Evolutionary conservation across 2,329 filamentous ascomycete genomes (phyloP), one percentile per base, ranked within the genome.

Genomic region (Dryadomyces quercus-mongolicae): DNA sequence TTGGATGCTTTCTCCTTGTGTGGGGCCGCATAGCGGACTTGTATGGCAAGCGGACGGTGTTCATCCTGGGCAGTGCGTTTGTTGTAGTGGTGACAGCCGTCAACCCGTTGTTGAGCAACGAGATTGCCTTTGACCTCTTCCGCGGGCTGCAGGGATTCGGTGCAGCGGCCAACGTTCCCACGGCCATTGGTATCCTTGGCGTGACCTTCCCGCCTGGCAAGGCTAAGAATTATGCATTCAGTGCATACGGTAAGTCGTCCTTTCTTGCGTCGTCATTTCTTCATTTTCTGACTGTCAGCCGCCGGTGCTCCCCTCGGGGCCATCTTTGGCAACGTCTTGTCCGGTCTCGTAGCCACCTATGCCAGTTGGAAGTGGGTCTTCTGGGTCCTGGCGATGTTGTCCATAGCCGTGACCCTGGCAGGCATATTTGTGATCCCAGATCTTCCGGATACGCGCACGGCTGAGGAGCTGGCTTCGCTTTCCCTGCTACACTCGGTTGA

Each of bases 1-100:
- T 85, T 59, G 82, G 81, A 46, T 85, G 81, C 65, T 84, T 85
- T 61, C 68, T 85, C 34, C 68, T 86, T 15, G 70, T 86, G 16
- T 85, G 81, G 81, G 82, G 82, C 22, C 73, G 82, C n/a, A 73
- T 85, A n/a, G 82, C 79, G 51, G 82, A 86, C 63, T 74, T 85
- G 49, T 84, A 81, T 57, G 81, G 82, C 51, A 82, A 83, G 63
- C 74, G 81, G 4, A 68, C 74, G 44, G 81, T 85, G 58, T 86
- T 85, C 65, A 72, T 85, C 40, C 70, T 71, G 54, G 82, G 82
- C 0, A 82, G 80, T 2, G 72, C 76, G 5, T 85, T 82, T 74
- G 75, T 85, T 5, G 77, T 81, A 0, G 63, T 74, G 1, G 75
- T 77, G 0, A 77, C 78, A 5, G 70, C 82, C 9, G 69, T 76